Base-by-base conservation (phyloP, 805 yeast genomes). In the Scheffersomyces amazonensis region DNA sequence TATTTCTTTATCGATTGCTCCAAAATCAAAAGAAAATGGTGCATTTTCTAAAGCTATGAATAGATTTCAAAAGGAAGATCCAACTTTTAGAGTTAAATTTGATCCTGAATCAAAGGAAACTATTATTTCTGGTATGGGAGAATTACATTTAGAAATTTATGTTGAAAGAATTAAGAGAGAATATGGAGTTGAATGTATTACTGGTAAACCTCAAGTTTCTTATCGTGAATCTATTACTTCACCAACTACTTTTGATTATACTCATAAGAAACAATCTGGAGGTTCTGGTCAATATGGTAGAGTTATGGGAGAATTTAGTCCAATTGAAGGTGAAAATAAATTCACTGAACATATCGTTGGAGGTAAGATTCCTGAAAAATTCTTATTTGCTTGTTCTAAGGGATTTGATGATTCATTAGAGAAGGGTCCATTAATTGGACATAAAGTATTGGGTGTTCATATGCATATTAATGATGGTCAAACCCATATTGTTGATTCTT, bases 201-300 rank as follows among this genome's bases (percentile, higher is more conserved):
- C 96, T 42, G 99, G 99, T 62, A 83, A 85, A 66, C 99, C 99
- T 34, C 96, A 90, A 73, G 99, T 93, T 29, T 88, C 99, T 13
- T 93, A 93, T 71, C 82, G 99, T 66, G 99, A 93, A 69, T 84
- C 98, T 29, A 81, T 91, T 48, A 70, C 85, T 25, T 60, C 75
- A 2, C 70, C 86, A 30, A 75, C 91, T 21, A 73, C 80, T 11
- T 91, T 93, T 57, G 98, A 93, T 62, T 88, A 83, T 69, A 84
- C 96, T 20, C 98, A 91, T 74, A 93, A 93, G 78, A 91, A 89
- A 62, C 99, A 93, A 73, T 78, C 91, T 58, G 99, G 99, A 66
- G 99, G 99, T 78, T 95, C 98, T 49, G 99, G 99, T 69, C 99
- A 93, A 74, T 93, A 81, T 60, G 99, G 96, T 66, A 83, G 90